Base-by-base conservation (phyloP, 2,329 filamentous ascomycete genomes). In the Pseudogymnoascus sp. region DNA sequence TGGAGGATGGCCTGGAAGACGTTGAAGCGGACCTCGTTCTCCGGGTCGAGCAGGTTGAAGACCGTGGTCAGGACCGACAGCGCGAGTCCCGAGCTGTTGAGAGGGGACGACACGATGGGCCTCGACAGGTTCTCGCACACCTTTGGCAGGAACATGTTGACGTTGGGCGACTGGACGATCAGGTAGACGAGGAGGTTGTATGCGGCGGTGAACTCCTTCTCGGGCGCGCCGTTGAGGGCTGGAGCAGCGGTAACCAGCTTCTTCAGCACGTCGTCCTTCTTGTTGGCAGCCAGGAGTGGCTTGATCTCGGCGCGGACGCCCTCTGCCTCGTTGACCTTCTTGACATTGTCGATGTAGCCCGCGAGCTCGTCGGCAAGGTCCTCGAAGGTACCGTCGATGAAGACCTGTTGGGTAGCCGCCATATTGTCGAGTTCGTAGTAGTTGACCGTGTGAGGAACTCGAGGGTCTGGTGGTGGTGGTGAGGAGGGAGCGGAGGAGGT, bases 121-220 rank as follows among this genome's bases (percentile, higher is more conserved):
- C 91, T 89, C 68, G 86, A 85, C 73, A 99, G 90, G 79, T 95
- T 93, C 72, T 87, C 82, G 85, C 94, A 97, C 72, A 99, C 87
- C 71, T 84, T 84, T 65, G 91, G 89, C 68, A 99, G 87, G 80
- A 94, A 89, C 78, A 89, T 90, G 77, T 91, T 88, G 69, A 89
- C 84, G 70, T 92, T 90, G 71, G 89, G 85, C 65, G 92, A 91
- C 78, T 96, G 91, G 72, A 91, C 83, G 69, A 96, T 86, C 65
- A 99, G 87, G 80, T 97, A 91, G 73, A 97, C 88, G 75, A 99
- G 88, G 70, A 97, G 88, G 80, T 99, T 97, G 80, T 97, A 97
- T 66, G 93, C 91, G 65, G 93, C 89, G 65, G 91, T 92, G 76
- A 97, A 94, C 77, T 97, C 93, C 84, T 94, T 95, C 83, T 99